Conservation (phyloP, 768 basidiomycete genomes). For the Agaricus subrufescens region DNA sequence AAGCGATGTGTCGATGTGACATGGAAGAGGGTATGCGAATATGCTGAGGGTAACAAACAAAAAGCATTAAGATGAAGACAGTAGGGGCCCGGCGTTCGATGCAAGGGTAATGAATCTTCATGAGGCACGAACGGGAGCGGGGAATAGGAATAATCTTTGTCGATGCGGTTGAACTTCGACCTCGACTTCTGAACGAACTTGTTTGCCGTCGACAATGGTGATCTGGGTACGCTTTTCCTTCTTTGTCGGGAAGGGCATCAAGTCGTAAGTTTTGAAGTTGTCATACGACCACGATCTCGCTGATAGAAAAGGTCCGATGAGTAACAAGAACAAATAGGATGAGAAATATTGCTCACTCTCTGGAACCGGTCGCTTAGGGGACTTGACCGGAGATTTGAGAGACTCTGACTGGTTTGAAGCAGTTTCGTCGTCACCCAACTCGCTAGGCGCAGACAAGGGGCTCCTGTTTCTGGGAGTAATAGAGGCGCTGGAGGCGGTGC, state of each 20-base stretch:
- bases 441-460: conserved; percentile 26
- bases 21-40: conserved; percentile 8
- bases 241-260: conserved; percentile 52
- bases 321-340: not conserved
- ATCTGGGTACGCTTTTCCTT: conserved; percentile 54
- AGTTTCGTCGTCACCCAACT: conserved; percentile 25
- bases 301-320: conserved; percentile 20
- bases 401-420: conserved; percentile 17
- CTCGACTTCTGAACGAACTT: conserved; percentile 44
- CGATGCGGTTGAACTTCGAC: conserved; percentile 51
- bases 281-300: conserved; percentile 77
- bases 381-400: conserved; percentile 16
- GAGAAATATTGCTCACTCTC: conserved; percentile 42
- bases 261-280: conserved; percentile 62
- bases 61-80: conserved; percentile 1
- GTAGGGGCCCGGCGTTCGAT: not conserved
- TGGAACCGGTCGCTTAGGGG: conserved; percentile 35
- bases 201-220: conserved; percentile 44
- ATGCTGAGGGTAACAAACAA: not conserved
- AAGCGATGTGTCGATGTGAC: not conserved
- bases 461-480: conserved; percentile 31
- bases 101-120: not conserved
- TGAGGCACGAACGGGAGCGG: conserved; percentile 21
- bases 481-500: conserved; percentile 31
- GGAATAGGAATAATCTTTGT: conserved; percentile 71